Percentiles rank a stretch among this genome's conserved stretches.
Conservation (phyloP, 2,329 filamentous ascomycete species). For the Graphium sp. region DNA sequence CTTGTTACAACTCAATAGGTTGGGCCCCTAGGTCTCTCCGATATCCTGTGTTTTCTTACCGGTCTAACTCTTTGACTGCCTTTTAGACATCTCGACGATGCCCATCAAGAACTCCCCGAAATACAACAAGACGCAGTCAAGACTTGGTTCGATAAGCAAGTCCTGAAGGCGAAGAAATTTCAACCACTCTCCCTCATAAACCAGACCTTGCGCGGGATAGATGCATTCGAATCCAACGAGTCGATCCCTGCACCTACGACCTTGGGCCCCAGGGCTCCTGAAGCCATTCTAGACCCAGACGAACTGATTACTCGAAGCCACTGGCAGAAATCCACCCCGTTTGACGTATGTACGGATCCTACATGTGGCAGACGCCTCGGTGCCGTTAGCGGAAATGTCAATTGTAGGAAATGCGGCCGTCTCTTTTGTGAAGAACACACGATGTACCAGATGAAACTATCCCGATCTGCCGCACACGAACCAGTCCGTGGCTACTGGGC, state of each 20-base stretch:
- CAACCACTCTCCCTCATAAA: conserved; percentile 83
- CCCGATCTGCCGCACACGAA: conserved; percentile 74
- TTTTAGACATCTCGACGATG: conserved; percentile 56
- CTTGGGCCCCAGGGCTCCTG: conserved; percentile 14
- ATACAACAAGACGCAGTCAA: conserved; percentile 87
- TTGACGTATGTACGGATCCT: conserved; percentile 77
- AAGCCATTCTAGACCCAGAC: conserved; percentile 52
- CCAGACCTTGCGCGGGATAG: conserved; percentile 81
- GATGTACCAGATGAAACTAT: conserved; percentile 99
- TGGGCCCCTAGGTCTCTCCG: neutral
- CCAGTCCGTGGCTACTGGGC: conserved; percentile 86
- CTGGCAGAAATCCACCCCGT: conserved; percentile 64
- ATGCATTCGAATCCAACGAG: conserved; percentile 89
- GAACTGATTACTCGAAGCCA: conserved; percentile 76
- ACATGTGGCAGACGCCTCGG: conserved; percentile 68
- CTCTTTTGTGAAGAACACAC: conserved; percentile 96
- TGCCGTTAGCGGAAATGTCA: conserved; percentile 66
- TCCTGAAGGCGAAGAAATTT: conserved; percentile 83
- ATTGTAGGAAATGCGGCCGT: conserved; percentile 83
- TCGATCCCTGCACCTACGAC: conserved; percentile 19
- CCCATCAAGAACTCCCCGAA: conserved; percentile 75
- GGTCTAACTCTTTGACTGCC: conserved; percentile 4
- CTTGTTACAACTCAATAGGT: conserved; percentile 77
- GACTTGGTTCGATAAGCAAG: conserved; percentile 92
- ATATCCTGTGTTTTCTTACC: neutral